Base-by-base conservation (phyloP, 805 yeast genomes). In the Yamadazyma laniorum region DNA sequence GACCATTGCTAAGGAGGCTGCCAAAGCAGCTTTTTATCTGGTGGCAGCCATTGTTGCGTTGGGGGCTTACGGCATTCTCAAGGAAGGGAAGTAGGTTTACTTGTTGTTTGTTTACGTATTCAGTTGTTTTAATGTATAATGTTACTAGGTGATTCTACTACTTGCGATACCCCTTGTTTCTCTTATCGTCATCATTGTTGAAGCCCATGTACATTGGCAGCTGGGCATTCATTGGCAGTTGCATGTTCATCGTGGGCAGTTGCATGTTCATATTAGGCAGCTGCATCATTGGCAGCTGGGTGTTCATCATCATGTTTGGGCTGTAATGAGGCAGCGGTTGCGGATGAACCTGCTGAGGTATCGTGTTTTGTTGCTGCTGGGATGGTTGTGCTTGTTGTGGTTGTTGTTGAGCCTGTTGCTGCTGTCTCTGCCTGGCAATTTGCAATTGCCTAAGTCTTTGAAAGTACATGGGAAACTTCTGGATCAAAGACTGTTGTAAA, bases 391-490 rank as follows among this genome's bases (percentile, higher is more conserved):
- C 52, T 27, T 41, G 49, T 30, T 50, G 47, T 31, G 39, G 49
- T 25, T 40, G 49, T 22, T 29, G 35, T 25, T 31, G 35, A 11
- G 25, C 43, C 21, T 34, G 45, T 26, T 42, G 43, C 21, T 37
- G 40, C 11, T 32, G 32, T 39, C 42, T 32, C 27, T 38, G 42
- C 14, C 42, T 29, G 18, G 42, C 42, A 14, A 58, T 32, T 40
- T 64, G 71, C 25, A 60, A 53, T 34, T 63, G 67, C n/a, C 63
- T 51, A 22, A 65, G 52, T 31, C 66, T 49, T 40, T 64, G 70
- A 45, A 63, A 65, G 40, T 65, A 64, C 3, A 51, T 43, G 1
- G 70, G 69, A 46, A 61, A 65, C 36, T 60, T 55, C 42, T 63
- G 69, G 5, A 63, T 32, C 41, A 65, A 48, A 31, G 62, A 66